Base-by-base conservation (phyloP, 352 stramenopile species). In the Globisporangium nagaii region DNA sequence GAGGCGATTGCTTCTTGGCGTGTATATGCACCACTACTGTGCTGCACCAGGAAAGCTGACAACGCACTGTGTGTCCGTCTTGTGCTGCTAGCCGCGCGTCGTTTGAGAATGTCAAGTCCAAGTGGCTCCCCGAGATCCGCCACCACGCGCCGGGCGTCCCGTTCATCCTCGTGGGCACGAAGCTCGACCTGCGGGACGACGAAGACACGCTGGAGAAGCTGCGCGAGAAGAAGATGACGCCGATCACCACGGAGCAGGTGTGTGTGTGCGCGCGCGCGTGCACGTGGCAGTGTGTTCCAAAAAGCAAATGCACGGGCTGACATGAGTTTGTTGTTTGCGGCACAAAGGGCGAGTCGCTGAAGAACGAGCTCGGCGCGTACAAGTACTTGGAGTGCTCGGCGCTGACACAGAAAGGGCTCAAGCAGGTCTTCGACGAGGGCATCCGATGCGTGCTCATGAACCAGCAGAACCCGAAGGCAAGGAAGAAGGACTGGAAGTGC, bases 121-220 rank as follows among this genome's bases (percentile, higher is more conserved):
- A 98, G 64, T 97, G 88, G 89, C 71, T 92, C 28, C 86, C 87
- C 1, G 90, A 96, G 65, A 94, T 97, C 60, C 75, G 82, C 53
- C 85, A 95, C 56, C 80, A 96, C 52, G 81, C 85, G 15, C 88
- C 84, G 4, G 84, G 86, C 31, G 88, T 98, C 31, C 93, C 93
- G 2, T 98, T 98, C 70, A 97, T 98, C 58, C 75, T 98, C 17
- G 92, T 98, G 0, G 93, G 95, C 30, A 98, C 91, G n/a, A 98
- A 98, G 70, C 75, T 94, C 10, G 93, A 98, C 65, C 56, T 98
- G 30, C 81, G 89, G 28, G 87, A 97, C 49, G 92, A 97, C 39
- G 70, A 86, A 53, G 86, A 97, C 43, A 95, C 87, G 31, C 78
- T 96, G 13, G 79, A 93, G 46, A 90, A 95, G 63, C 68, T 96